Conservation (phyloP, 2,329 filamentous ascomycete genomes). For the Colletotrichum endophyticum region DNA sequence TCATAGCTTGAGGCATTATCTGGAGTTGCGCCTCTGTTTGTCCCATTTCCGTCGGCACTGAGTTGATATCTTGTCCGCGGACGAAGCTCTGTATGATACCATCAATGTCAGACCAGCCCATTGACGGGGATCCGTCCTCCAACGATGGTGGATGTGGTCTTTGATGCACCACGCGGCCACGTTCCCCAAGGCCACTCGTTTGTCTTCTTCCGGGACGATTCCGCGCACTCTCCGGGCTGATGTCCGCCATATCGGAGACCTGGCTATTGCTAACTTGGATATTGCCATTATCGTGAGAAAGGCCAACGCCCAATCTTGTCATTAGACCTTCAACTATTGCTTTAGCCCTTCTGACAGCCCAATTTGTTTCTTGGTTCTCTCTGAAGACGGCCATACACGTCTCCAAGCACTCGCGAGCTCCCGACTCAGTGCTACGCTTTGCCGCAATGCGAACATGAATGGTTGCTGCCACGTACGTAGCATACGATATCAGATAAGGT, state of each 20-base stretch:
- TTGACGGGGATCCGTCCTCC: constrained; percentile 1
- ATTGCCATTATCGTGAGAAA: neutral
- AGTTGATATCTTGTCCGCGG: constrained; percentile 22
- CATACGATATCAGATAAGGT: constrained; percentile 60
- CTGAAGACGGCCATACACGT: constrained; percentile 51
- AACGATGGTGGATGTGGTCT: neutral
- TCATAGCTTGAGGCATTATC: neutral
- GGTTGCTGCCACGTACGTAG: constrained; percentile 58
- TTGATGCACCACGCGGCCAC: neutral
- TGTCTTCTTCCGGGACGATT: neutral
- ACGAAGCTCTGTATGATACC: constrained; percentile 40
- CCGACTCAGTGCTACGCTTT: constrained; percentile 41
- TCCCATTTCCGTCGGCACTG: neutral
- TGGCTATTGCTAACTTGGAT: neutral
- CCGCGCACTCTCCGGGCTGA: neutral
- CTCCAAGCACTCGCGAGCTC: constrained; percentile 42
- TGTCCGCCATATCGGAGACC: neutral
- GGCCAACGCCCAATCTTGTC: constrained; percentile 43
- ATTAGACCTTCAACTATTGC: constrained; percentile 50
- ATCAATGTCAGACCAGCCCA: constrained; percentile 37
- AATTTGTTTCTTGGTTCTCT: constrained; percentile 56
- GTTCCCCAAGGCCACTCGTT: neutral
- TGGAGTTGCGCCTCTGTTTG: neutral
- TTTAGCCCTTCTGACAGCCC: constrained; percentile 49
- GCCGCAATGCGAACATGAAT: constrained; percentile 57